These are phyloP conservation scores for Wickerhamiella lipophila DNA, from an alignment of 805 yeast species.

Conservation along the genomic window DNA sequence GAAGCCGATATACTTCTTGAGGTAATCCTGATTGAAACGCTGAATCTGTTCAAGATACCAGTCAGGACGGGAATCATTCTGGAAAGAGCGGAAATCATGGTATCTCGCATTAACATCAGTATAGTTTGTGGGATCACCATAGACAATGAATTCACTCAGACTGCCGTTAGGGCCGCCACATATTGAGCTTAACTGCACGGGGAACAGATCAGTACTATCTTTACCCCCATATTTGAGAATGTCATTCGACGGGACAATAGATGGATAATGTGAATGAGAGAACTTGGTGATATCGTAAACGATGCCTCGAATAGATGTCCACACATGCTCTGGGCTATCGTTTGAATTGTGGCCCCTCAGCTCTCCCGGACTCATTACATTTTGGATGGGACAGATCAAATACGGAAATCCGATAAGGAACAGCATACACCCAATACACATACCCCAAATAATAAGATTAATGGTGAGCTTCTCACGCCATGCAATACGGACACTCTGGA, in stretches of 20 bases:
- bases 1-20: constrained; percentile 30
- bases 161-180: constrained; percentile 29
- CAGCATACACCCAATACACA: constrained; percentile 27
- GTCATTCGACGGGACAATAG: constrained; percentile 27
- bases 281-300: constrained; percentile 31
- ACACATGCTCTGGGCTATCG: constrained; percentile 26
- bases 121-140: constrained; percentile 28
- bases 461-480: constrained; percentile 35
- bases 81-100: constrained; percentile 32
- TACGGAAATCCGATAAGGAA: constrained; percentile 31
- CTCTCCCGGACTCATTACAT: constrained; percentile 28
- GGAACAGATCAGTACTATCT: constrained; percentile 29
- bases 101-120: constrained; percentile 31
- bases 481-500: constrained; percentile 31
- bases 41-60: constrained; percentile 32
- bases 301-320: constrained; percentile 30
- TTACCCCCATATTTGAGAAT: constrained; percentile 31
- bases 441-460: constrained; percentile 32
- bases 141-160: constrained; percentile 22
- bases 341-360: constrained; percentile 25
- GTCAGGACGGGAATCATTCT: constrained; percentile 32
- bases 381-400: constrained; percentile 32
- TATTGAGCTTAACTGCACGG: constrained; percentile 31
- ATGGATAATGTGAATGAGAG: constrained; percentile 31
- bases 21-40: constrained; percentile 27